Conservation (phyloP, 2,329 filamentous ascomycete genomes). For the Fusarium nygamai region DNA sequence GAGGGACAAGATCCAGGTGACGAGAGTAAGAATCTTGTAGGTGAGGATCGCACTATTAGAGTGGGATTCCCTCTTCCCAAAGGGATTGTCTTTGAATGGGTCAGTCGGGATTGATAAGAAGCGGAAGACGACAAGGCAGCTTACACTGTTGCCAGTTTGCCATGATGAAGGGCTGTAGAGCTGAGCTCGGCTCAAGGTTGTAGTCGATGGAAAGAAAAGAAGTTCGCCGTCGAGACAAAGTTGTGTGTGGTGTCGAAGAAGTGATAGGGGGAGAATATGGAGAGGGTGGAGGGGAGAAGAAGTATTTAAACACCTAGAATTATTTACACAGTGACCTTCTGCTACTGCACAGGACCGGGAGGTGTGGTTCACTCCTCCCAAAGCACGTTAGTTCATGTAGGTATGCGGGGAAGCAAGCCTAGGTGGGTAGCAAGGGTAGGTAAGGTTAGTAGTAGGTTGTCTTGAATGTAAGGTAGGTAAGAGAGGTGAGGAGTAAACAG, state of each 20-base stretch:
- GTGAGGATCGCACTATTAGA: constrained; percentile 68
- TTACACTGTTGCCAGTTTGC: constrained; percentile 46
- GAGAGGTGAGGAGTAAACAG: constrained; percentile 17
- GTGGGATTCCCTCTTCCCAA: constrained; percentile 75
- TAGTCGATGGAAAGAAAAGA: not conserved
- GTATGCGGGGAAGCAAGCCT: constrained; percentile 37
- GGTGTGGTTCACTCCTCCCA: constrained; percentile 1
- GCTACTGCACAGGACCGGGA: not conserved
- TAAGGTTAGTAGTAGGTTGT: not conserved
- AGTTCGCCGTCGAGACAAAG: not conserved
- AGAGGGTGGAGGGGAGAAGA: constrained; percentile 13
- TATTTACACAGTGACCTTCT: constrained; percentile 2
- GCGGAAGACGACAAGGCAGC: constrained; percentile 2
- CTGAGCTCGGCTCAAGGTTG: not conserved
- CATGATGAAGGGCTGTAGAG: constrained; percentile 37
- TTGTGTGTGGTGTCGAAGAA: constrained; percentile 11
- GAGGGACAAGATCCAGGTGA: constrained; percentile 80
- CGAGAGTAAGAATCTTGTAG: constrained; percentile 79
- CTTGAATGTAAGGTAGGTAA: not conserved
- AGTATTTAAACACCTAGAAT: constrained; percentile 40
- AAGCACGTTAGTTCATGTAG: not conserved
- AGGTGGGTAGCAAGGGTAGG: not conserved
- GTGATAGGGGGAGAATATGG: constrained; percentile 3
- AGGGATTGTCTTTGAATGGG: constrained; percentile 73
- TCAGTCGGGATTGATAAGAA: constrained; percentile 13